phyloP scores from a whole-genome alignment of 73 alveolate species.

The Stentor coeruleus region DNA sequence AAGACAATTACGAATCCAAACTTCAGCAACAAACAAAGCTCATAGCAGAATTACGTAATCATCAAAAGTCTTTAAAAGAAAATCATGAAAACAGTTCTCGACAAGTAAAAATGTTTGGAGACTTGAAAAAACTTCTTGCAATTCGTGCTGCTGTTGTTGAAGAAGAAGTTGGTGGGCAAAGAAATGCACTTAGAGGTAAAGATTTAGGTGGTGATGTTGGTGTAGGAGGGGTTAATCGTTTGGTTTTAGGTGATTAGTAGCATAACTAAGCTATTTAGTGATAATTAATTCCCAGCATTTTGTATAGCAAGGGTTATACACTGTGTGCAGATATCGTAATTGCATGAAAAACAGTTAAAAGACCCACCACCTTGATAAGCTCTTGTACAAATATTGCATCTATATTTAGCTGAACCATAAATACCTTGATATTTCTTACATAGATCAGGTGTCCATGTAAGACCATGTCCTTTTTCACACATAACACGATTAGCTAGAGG shows the following conservation, averaged over 20 bases:
- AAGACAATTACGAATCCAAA: slow-evolving; percentile 74
- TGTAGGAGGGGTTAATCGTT: slow-evolving; percentile 19
- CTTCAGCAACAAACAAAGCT: slow-evolving; percentile 67
- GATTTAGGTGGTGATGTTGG: slow-evolving; percentile 22
- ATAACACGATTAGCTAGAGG: not conserved
- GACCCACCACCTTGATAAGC: not conserved
- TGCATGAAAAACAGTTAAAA: not conserved
- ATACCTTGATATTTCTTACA: not conserved
- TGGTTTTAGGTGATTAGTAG: slow-evolving; percentile 12
- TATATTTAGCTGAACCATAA: no score
- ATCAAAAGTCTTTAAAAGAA: slow-evolving; percentile 76
- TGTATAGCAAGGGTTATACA: not conserved
- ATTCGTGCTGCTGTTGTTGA: slow-evolving; percentile 40
- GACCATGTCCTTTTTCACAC: not conserved
- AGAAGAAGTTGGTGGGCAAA: slow-evolving; percentile 22
- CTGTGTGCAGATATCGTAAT: not conserved
- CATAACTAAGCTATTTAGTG: no score
- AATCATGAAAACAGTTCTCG: slow-evolving; percentile 73
- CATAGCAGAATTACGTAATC: slow-evolving; percentile 70
- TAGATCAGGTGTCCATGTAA: not conserved
- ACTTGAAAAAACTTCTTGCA: slow-evolving; percentile 60
- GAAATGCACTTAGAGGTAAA: slow-evolving; percentile 2
- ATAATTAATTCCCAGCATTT: no score
- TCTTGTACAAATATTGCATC: not conserved
- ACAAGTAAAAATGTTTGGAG: slow-evolving; percentile 70